Evolutionary conservation across 2,329 filamentous ascomycete species (phyloP), one percentile per base, ranked within the genome.

Genomic region (Simplicillium aogashimaense): DNA sequence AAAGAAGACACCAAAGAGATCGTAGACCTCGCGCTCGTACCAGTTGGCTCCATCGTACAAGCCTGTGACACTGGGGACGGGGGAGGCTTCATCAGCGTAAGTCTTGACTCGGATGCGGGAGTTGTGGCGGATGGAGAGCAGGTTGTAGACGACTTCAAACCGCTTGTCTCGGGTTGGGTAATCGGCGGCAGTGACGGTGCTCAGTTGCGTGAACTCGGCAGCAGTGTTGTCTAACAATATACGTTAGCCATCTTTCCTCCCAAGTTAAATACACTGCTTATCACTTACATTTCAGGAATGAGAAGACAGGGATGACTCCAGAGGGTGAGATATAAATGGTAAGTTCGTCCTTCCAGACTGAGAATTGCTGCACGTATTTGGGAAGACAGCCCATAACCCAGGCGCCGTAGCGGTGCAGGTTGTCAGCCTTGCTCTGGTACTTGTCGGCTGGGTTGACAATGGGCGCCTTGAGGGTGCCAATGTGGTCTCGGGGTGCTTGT

Each of bases 341-440:
- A 59, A 98, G 79, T 67, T 98, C 92, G 60, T 98, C 92, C 70
- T 98, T 98, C 92, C 92, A 98, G 41, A 98, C 90, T 11, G 89
- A 94, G 70, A 97, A 97, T 69, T 98, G 92, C 70, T 98, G 94
- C 54, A 98, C 78, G 67, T 95, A 95, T 73, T 95, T 97, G 54
- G 92, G 94, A 57, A 98, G 67, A 64, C 86, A 94, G 51, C 88
- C 89, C 78, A 98, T 90, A 56, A 98, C 70, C 76, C 95, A 98
- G 58, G 94, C 81, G 56, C 92, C 92, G 60, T 98, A 98, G 56
- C 81, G 83, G 73, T 98, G 92, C 59, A 97, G 72, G 58, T 82
- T 76, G 50, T 94, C 85, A 51, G 85, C 78, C 69, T 90, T 92
- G 59, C 85, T 81, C 60, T 83, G 74, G 66, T 88, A 94, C 66